Base-by-base conservation (phyloP, 148 eudicot species). In the Rhododendron simsii region DNA sequence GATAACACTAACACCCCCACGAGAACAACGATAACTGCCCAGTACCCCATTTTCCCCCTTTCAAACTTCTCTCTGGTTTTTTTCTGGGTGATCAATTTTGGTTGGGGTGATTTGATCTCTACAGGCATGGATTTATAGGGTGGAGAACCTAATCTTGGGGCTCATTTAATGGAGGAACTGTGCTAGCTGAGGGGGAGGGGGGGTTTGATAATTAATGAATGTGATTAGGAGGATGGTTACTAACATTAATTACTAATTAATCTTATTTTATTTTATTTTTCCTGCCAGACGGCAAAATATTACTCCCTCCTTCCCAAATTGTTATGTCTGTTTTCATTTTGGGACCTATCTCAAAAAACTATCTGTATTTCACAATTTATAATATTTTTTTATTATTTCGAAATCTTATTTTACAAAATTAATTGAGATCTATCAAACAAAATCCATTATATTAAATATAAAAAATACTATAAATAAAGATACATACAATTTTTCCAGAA, bases 91-190 rank as follows among this genome's bases (percentile, higher is more conserved):
- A 0, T 5, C 23, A 26, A 16, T 4, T 16, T 15, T 51, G 3
- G 21, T 39, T 37, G 26, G 57, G 16, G 28, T 21, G 33, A 2
- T 28, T 5, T 1, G 44, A 16, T 33, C 9, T 35, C 8, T 21
- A 2, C 39, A 20, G 69, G 14, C 14, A 8, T 18, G n/a, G 30
- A 14, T 50, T 48, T 47, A 80, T 15, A 15, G 7, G n/a, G 44
- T 18, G 26, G 37, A 53, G 7, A 55, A 51, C 67, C 83, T 81
- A 81, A 81, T 53, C 39, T 55, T 16, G 67, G 16, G 69, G 83
- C 83, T 81, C 83, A 81, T 81, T 80, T 71, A 81, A 81, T 81
- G 83, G 47, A 35, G 39, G 76, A 71, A 14, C 76, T 33, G 39
- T 14, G 9, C 1, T 71, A 26, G 30, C 33, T 26, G 33, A 11